A percentile compares a stretch with the other conserved stretches of the same genome.
These are phyloP conservation scores for Moesziomyces sp. DNA, from an alignment of 1,284 basidiomycete species.

Conservation along the genomic window DNA sequence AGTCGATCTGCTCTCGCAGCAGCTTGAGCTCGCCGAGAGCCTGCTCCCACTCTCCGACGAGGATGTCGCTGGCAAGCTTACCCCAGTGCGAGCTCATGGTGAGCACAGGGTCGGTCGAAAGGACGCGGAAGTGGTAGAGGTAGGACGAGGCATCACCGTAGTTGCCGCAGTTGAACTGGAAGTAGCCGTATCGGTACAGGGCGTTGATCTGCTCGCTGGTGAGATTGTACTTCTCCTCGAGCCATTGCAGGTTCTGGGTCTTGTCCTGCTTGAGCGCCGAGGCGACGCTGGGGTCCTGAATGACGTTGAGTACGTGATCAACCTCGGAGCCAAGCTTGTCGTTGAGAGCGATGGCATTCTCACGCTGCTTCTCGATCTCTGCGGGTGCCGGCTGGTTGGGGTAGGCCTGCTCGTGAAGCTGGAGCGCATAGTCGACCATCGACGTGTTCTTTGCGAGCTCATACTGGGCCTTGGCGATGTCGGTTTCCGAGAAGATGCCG, in stretches of 20 bases:
- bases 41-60: constrained; percentile 92
- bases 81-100: constrained; percentile 98
- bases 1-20: constrained; percentile 89
- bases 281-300: constrained; percentile 93
- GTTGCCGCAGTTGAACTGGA: constrained; percentile 96
- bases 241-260: constrained; percentile 91
- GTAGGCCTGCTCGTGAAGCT: constrained; percentile 80
- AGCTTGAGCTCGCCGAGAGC: constrained; percentile 93
- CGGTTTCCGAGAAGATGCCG: constrained; percentile 77
- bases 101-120: constrained; percentile 90
- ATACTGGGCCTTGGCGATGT: constrained; percentile 89
- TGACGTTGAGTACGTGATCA: constrained; percentile 91
- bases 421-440: constrained; percentile 71
- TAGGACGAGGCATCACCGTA: constrained; percentile 96
- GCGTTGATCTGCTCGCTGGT: constrained; percentile 93
- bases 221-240: constrained; percentile 94
- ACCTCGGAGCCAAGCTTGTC: constrained; percentile 87
- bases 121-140: constrained; percentile 96
- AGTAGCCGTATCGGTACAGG: constrained; percentile 96
- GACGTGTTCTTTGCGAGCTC: constrained; percentile 88
- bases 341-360: constrained; percentile 83
- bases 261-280: constrained; percentile 88
- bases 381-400: constrained; percentile 72
- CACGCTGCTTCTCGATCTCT: constrained; percentile 59
- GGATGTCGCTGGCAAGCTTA: constrained; percentile 94